Evolutionary conservation across 2,329 filamentous ascomycete genomes (phyloP).

Genomic region (Neopestalotiopsis rosae): DNA sequence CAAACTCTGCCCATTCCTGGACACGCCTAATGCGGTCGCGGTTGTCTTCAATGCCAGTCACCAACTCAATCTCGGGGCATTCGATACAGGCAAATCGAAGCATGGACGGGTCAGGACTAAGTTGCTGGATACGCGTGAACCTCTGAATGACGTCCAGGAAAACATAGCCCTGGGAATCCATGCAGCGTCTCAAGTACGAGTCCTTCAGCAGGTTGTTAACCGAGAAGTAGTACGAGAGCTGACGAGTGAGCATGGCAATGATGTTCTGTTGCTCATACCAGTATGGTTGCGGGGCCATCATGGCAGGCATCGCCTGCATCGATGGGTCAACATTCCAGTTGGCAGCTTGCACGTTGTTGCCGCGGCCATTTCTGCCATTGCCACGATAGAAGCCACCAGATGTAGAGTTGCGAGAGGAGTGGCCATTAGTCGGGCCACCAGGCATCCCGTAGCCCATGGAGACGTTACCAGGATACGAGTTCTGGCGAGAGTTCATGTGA

Average conservation of each 20-base stretch:
- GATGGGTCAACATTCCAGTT: constrained; percentile 15
- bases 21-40: constrained; percentile 78
- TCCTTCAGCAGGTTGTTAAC: constrained; percentile 96
- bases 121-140: constrained; percentile 83
- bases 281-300: constrained; percentile 8
- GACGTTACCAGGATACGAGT: constrained; percentile 27
- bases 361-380: constrained; percentile 10
- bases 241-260: constrained; percentile 43
- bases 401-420: constrained; percentile 13
- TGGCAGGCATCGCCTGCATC: constrained; percentile 10
- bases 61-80: constrained; percentile 75
- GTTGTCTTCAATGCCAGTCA: constrained; percentile 76
- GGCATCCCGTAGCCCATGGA: constrained; percentile 30
- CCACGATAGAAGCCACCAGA: neutral
- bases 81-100: constrained; percentile 77
- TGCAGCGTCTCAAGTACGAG: constrained; percentile 82
- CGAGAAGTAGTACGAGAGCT: constrained; percentile 94
- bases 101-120: constrained; percentile 75
- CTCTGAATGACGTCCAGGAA: constrained; percentile 76
- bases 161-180: constrained; percentile 96
- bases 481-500: constrained; percentile 18
- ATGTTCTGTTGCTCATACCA: constrained; percentile 24
- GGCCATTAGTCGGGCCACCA: constrained; percentile 27
- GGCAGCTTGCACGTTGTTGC: neutral
- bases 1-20: constrained; percentile 80